These are phyloP conservation scores for Saccharomycopsis sp. DNA, from an alignment of 805 yeast species.

Conservation along the genomic window DNA sequence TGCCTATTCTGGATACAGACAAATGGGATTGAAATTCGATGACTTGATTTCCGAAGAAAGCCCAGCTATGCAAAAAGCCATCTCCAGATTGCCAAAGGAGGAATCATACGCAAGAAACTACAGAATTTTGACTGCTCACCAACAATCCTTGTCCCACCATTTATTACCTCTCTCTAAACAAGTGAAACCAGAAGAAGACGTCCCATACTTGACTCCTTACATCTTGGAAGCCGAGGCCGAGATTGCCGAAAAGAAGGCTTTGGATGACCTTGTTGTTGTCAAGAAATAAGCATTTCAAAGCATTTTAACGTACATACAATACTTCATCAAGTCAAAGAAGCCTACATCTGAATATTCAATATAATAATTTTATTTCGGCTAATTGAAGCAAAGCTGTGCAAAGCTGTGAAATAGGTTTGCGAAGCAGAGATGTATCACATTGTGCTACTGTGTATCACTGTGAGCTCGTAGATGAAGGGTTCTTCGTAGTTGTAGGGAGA, in stretches of 20 bases:
- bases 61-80: slow-evolving; percentile 79
- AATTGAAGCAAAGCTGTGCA: no score
- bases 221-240: slow-evolving; percentile 93
- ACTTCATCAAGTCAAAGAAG: no score
- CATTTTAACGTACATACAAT: no score
- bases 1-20: slow-evolving; percentile 84
- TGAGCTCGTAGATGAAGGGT: no score
- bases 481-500: no score
- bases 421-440: no score
- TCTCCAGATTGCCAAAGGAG: slow-evolving; percentile 76
- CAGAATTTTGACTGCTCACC: slow-evolving; percentile 91
- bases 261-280: slow-evolving; percentile 62
- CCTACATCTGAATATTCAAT: background rate
- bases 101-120: slow-evolving; percentile 86
- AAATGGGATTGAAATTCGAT: slow-evolving; percentile 83
- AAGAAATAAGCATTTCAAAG: slow-evolving; percentile 17
- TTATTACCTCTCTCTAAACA: slow-evolving; percentile 77
- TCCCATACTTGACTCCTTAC: slow-evolving; percentile 79
- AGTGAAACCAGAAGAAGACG: slow-evolving; percentile 72
- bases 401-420: no score
- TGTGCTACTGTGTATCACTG: no score
- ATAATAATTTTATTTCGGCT: no score
- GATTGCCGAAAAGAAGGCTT: slow-evolving; percentile 76
- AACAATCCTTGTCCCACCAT: slow-evolving; percentile 76
- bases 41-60: slow-evolving; percentile 86